Base-by-base conservation (phyloP, 2,329 filamentous ascomycete species). In the Stagonosporopsis cucurbitacearum region DNA sequence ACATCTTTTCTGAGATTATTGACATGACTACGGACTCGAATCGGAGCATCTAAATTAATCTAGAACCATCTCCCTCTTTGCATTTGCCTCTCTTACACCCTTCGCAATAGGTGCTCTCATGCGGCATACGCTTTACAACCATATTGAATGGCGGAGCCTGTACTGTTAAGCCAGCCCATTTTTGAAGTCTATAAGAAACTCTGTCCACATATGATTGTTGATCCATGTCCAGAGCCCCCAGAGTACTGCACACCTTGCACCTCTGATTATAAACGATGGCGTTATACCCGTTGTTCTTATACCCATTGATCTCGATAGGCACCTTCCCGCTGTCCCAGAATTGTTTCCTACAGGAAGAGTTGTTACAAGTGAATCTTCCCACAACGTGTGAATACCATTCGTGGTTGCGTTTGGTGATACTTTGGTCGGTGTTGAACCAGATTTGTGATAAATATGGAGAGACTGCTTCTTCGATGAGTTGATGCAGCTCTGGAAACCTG, bases 131-230 rank as follows among this genome's bases (percentile, higher is more conserved):
- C 11, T 26, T 26, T 26, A 9, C 6, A 26, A 7, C 25, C 25
- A 6, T 26, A 4, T 26, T 26, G 25, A 7, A 9, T 6, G 4
- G 2, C 11, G 25, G 25, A 26, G 25, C 6, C 11, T 26, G 6
- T 7, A 26, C 25, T 9, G 6, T 2, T 26, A 66, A 48, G n/a
- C 63, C 66, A 35, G 63, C 64, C 64, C 63, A 67, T 37, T 32
- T 63, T 54, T 60, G 62, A n/a, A 69, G 37, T 36, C 66, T 58
- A 35, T 61, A 66, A 20, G 63, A 37, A 44, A 69, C 50, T 45
- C 64, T 53, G 5, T 66, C 63, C 19, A 69, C 39, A 46, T 69
- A 67, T 17, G 54, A 54, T 37, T 52, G 3, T 49, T 66, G 39
- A 23, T 65, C 57, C 17, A 67, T 28, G n/a, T 28, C 52, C 13